Percentiles rank a stretch among this genome's conserved stretches.
Conservation (phyloP, 169 alveolate species). For the Plasmodium gallinaceum region DNA sequence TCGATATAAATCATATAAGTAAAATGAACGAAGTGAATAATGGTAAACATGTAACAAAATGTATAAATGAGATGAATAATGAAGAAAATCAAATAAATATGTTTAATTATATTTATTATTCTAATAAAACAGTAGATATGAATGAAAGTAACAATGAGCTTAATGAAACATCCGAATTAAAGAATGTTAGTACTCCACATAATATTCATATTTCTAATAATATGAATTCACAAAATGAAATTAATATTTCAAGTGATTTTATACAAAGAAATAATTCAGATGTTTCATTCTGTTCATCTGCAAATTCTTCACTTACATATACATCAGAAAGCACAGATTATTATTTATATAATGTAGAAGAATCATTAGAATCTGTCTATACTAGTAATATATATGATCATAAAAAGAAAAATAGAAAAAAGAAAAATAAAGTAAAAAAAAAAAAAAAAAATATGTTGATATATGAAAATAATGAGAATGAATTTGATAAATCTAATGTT, state of each 20-base stretch:
- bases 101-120: neutral
- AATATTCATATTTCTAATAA: constrained; percentile 5
- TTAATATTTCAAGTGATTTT: constrained; percentile 20
- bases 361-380: constrained; percentile 45
- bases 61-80: neutral
- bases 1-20: neutral
- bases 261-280: constrained; percentile 44
- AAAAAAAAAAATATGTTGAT: neutral
- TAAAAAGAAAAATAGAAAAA: constrained; percentile 44
- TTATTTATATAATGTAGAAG: constrained; percentile 48
- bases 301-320: constrained; percentile 47
- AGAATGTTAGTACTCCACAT: neutral
- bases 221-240: constrained; percentile 45
- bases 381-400: constrained; percentile 57
- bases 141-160: neutral
- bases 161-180: neutral
- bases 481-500: neutral
- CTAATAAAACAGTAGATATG: neutral
- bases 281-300: constrained; percentile 71
- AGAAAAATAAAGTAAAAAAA: constrained; percentile 11
- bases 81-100: neutral
- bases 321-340: constrained; percentile 69
- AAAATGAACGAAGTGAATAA: neutral
- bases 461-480: neutral
- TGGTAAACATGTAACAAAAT: neutral